phyloP scores from a whole-genome alignment of 2,329 filamentous ascomycete species.

The Clarireedia sp. region DNA sequence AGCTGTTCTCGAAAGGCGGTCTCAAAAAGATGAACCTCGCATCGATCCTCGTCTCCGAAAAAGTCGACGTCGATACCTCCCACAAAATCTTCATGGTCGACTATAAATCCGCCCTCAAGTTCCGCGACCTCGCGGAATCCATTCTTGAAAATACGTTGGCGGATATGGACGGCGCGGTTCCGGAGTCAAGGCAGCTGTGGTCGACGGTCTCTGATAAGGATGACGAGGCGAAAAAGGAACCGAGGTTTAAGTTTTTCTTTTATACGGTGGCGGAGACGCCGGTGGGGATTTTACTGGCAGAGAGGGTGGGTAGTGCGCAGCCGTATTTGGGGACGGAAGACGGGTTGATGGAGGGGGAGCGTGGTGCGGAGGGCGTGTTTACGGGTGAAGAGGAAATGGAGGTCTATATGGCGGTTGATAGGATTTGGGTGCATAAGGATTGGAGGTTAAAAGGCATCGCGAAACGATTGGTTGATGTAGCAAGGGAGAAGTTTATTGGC shows the following conservation, averaged over 20 bases:
- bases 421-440: constrained; percentile 55
- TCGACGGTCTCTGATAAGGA: constrained; percentile 7
- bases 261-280: constrained; percentile 11
- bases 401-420: constrained; percentile 37
- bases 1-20: neutral
- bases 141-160: constrained; percentile 1
- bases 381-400: neutral
- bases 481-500: constrained; percentile 45
- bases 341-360: no score
- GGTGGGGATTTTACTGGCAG: constrained; percentile 14
- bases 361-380: no score
- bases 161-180: constrained; percentile 5
- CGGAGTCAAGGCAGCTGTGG: neutral
- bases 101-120: neutral
- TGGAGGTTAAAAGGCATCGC: constrained; percentile 51
- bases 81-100: neutral
- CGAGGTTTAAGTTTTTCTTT: constrained; percentile 19
- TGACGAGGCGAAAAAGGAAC: neutral
- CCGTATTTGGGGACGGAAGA: neutral
- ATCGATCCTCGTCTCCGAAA: constrained; percentile 1
- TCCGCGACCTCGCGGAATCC: neutral
- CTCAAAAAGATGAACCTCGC: neutral
- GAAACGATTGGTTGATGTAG: constrained; percentile 46
- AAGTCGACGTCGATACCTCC: neutral
- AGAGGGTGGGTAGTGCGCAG: constrained; percentile 11